These are phyloP conservation scores for Backusella morwellensis DNA, from an alignment of 192 early-diverging fungal species.

Conservation along the genomic window DNA sequence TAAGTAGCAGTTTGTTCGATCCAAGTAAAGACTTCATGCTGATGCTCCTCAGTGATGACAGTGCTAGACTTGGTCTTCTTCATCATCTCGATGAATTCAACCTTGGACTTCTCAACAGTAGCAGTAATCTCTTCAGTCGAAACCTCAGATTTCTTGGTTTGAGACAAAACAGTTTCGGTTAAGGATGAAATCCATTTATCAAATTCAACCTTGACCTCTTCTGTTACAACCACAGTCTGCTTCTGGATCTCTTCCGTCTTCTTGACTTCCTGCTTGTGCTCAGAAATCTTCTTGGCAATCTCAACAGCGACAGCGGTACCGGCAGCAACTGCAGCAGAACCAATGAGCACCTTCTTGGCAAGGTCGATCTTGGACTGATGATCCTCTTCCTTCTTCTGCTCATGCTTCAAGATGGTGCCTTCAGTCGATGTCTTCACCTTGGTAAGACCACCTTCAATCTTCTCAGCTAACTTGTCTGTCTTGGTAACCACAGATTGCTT, in stretches of 20 bases:
- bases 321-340: constrained; percentile 14
- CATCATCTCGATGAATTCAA: constrained; percentile 6
- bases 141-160: background rate
- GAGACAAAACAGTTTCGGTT: background rate
- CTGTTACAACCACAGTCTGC: background rate
- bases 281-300: constrained; percentile 13
- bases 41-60: background rate
- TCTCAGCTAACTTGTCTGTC: background rate
- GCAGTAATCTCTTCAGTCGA: constrained; percentile 6
- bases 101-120: constrained; percentile 8
- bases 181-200: constrained; percentile 11
- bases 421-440: background rate
- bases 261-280: background rate
- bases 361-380: constrained; percentile 12
- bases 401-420: background rate
- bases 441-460: background rate
- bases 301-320: constrained; percentile 12
- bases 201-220: constrained; percentile 10
- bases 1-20: constrained; percentile 15
- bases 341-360: constrained; percentile 12
- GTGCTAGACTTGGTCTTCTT: constrained; percentile 1
- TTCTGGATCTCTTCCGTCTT: constrained; percentile 1
- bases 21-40: constrained; percentile 14
- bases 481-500: background rate
- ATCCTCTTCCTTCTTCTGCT: constrained; percentile 8